Evolutionary conservation across 2,329 filamentous ascomycete genomes (phyloP), one percentile per base, ranked within the genome.

Genomic region (Monilinia laxa): DNA sequence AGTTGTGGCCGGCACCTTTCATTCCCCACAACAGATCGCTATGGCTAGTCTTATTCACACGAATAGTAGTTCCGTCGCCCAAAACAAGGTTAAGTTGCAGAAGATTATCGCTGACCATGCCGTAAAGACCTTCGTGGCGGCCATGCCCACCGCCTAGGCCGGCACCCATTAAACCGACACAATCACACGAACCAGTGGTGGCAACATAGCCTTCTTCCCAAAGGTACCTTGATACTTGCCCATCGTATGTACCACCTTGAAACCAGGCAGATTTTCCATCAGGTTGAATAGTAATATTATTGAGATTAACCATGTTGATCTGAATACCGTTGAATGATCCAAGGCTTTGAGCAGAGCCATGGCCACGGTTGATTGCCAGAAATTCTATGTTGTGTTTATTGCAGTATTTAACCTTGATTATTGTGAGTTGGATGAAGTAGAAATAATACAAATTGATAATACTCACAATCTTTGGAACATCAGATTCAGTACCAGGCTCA

Each of bases 311-410:
- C 47, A 68, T 31, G 23, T 67, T 64, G 23, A 68, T 66, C 9
- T 45, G 18, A 6, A 68, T 31, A 4, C 59, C 58, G n/a, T 58
- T 55, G 14, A 31, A n/a, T 14, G 51, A 25, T 18, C 47, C 25
- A 16, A 70, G 42, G 1, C 56, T 52, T 12, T 23, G n/a, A 12
- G 31, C 25, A 16, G 65, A 64, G 3, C 63, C 69, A 25, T 70
- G 65, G 16, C 55, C 64, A n/a, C 69, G 67, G 9, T 52, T 55
- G 49, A 68, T 65, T 4, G 69, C 67, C 31, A 68, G 53, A 42
- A 69, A 68, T 4, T 63, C 47, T 10, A 70, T 69, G 9, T 63
- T 52, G 18, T 53, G 2, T 25, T 31, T 35, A 23, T 16, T 53
- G 10, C 47, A 52, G 18, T 42, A 62, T 62, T 28, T 31, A 2